Evolutionary conservation across 1,284 basidiomycete genomes (phyloP), one percentile per base, ranked within the genome.

Genomic region (Ceratobasidium sp.): DNA sequence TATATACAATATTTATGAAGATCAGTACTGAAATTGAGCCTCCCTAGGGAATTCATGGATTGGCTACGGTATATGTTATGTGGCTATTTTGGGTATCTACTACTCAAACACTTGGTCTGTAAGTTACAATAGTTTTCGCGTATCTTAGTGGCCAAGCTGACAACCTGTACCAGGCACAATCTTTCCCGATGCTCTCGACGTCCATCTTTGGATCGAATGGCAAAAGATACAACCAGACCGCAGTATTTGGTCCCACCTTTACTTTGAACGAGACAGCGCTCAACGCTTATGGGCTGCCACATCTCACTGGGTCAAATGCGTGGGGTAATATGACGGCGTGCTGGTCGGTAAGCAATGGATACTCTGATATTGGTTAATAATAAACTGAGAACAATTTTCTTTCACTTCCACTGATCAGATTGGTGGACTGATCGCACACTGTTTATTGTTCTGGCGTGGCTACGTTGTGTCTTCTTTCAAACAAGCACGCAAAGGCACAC

Each of bases 151-250:
- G n/a, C 2, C 26, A 23, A 16, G 18, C 50, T 44, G 58, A 76
- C 23, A 77, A 76, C 30, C 23, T 78, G 18, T 54, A 63, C 61
- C 72, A 88, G 86, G 86, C 87, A 0, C 78, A 83, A 63, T 78
- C 79, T 0, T 89, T 87, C 80, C 89, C 88, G 0, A 89, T 90
- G 85, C 81, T 90, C 32, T 88, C 88, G 0, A 87, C 87, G 0
- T 85, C 87, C 0, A 84, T 90, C 30, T 90, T 90, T 79, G 83
- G 84, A 23, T 77, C 81, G 13, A 85, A 89, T 76, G 88, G 89
- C 28, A 84, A 85, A 0, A 76, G 84, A 16, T 90, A 88, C 76
- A 79, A 87, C 61, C 88, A 89, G 78, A 79, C 81, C 3, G 83
- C 84, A 4, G 85, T 90, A 18, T 87, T 90, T 73, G 87, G 84